Evolutionary conservation across 2,329 filamentous ascomycete genomes (phyloP).

Genomic region (Fusarium brachygibbosum): DNA sequence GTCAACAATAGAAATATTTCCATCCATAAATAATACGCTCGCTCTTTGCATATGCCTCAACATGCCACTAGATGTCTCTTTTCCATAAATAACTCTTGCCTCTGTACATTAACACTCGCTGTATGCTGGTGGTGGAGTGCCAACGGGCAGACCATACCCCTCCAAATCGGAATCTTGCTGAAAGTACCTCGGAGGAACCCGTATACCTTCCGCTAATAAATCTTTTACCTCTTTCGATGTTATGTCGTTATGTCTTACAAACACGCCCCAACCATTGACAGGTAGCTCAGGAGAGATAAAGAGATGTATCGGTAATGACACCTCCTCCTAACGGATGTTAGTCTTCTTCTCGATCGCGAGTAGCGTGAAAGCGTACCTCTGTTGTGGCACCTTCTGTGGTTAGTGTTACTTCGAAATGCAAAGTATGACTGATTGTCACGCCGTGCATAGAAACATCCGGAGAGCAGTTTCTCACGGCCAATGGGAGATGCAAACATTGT

Average conservation of each 20-base stretch:
- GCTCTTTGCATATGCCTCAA: fast-evolving
- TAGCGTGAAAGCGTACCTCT: background rate
- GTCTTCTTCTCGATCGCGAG: fast-evolving
- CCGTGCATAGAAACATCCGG: conserved; percentile 5
- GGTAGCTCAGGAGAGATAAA: conserved; percentile 17
- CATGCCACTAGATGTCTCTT: fast-evolving
- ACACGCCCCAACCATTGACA: conserved; percentile 5
- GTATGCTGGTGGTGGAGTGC: conserved; percentile 4
- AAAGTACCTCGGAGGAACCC: conserved; percentile 11
- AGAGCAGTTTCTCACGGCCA: background rate
- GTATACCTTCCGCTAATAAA: background rate
- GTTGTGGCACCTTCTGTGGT: background rate
- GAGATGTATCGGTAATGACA: conserved; percentile 9
- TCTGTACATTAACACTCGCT: background rate
- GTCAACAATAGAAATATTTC: background rate
- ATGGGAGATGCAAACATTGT: conserved; percentile 11
- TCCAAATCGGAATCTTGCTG: background rate
- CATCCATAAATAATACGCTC: fast-evolving
- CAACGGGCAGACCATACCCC: background rate
- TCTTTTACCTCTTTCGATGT: background rate
- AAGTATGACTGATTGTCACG: background rate
- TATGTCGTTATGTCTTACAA: background rate
- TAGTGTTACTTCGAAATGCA: background rate
- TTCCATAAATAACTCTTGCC: fast-evolving
- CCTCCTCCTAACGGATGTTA: background rate